These are phyloP conservation scores for Aspergillus felis DNA, from an alignment of 2,329 filamentous ascomycete genomes.

Conservation along the genomic window DNA sequence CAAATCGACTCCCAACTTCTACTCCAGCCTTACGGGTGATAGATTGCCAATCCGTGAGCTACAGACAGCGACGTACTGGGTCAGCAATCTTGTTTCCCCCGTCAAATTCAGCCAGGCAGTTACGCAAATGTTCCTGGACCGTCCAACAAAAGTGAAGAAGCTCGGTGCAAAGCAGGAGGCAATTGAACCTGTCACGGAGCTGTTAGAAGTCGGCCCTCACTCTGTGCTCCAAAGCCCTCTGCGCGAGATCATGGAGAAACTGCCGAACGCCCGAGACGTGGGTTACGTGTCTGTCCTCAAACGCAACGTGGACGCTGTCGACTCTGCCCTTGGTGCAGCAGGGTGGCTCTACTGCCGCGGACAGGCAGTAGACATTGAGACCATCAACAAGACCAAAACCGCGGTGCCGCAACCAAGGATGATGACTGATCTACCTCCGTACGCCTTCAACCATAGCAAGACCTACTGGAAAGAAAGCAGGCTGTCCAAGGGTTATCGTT, in stretches of 20 bases:
- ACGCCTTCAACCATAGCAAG: slow-evolving; percentile 38
- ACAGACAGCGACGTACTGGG: slow-evolving; percentile 31
- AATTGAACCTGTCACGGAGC: too few species aligned
- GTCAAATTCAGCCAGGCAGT: slow-evolving; percentile 25
- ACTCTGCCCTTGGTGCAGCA: background rate
- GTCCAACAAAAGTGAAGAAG: too few species aligned
- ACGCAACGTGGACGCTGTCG: too few species aligned
- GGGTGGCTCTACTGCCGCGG: background rate
- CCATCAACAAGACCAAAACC: background rate
- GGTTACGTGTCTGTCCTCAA: too few species aligned
- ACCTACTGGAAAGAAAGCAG: slow-evolving; percentile 35
- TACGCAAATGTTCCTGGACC: too few species aligned
- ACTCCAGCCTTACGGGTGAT: too few species aligned
- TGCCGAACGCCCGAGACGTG: too few species aligned
- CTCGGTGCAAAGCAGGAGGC: too few species aligned
- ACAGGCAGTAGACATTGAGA: background rate
- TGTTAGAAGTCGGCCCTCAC: slow-evolving; percentile 33
- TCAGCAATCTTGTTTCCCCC: slow-evolving; percentile 29
- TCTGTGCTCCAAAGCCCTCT: slow-evolving; percentile 27
- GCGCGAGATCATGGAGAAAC: slow-evolving; percentile 25
- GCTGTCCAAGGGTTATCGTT: slow-evolving; percentile 14
- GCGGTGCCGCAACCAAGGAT: too few species aligned
- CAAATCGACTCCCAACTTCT: too few species aligned
- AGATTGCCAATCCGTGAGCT: slow-evolving; percentile 9
- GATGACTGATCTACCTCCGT: slow-evolving; percentile 31